These are phyloP conservation scores for Fulvia fulva DNA, from an alignment of 2,329 filamentous ascomycete genomes.

Conservation along the genomic window DNA sequence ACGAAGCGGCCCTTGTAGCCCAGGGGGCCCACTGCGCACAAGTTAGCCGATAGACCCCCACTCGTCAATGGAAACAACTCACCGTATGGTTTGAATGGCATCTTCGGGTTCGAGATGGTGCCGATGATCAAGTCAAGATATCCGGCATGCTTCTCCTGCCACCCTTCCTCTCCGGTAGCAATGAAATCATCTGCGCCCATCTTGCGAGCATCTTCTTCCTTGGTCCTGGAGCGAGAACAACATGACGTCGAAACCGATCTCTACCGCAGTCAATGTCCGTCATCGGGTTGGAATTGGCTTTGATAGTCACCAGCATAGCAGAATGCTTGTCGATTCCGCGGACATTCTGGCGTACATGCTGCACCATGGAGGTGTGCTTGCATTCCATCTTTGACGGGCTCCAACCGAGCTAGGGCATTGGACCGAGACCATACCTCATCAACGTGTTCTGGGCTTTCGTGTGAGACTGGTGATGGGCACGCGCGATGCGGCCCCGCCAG, in stretches of 20 bases:
- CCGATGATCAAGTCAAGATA: conserved; percentile 56
- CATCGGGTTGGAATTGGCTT: neutral
- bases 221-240: conserved; percentile 50
- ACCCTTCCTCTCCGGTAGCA: conserved; percentile 53
- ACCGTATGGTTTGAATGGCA: conserved; percentile 59
- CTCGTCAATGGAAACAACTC: neutral
- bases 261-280: neutral
- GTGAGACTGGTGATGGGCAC: no score
- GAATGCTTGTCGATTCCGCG: neutral
- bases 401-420: no score
- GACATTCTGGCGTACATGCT: no score
- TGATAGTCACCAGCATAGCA: neutral
- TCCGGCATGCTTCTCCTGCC: conserved; percentile 52
- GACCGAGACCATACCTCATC: no score
- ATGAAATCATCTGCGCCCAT: conserved; percentile 59
- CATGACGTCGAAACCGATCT: neutral
- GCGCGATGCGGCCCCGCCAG: no score
- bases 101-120: conserved; percentile 55
- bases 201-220: conserved; percentile 57
- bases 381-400: no score
- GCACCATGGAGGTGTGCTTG: no score
- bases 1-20: conserved; percentile 57
- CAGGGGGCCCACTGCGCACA: conserved; percentile 44
- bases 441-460: no score
- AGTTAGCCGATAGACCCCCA: no score